Conservation (phyloP, 441 rosid genomes). For the Eutrema salsugineum region DNA sequence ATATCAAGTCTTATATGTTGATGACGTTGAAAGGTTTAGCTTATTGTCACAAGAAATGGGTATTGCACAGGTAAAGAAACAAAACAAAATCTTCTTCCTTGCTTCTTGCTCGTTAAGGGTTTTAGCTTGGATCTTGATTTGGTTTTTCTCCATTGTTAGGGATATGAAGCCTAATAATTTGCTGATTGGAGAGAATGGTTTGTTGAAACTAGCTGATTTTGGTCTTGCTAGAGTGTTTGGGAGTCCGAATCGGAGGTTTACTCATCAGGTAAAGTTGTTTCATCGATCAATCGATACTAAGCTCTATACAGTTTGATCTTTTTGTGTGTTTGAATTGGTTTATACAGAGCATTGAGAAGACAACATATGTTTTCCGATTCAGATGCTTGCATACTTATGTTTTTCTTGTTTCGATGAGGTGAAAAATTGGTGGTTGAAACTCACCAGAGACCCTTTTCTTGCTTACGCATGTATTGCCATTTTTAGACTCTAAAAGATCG, state of each 20-base stretch:
- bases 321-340: background rate
- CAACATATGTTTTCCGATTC: background rate
- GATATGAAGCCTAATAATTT: constrained; percentile 57
- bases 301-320: background rate
- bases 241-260: constrained; percentile 52
- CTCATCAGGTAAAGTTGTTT: constrained; percentile 40
- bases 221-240: constrained; percentile 51
- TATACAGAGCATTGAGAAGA: background rate
- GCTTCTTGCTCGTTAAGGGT: background rate
- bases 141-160: constrained; percentile 21
- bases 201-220: constrained; percentile 48
- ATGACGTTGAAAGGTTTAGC: constrained; percentile 53
- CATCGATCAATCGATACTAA: background rate
- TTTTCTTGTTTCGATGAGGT: background rate
- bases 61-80: constrained; percentile 37
- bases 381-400: background rate
- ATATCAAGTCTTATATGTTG: constrained; percentile 51
- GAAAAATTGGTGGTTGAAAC: background rate
- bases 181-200: constrained; percentile 44
- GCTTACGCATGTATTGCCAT: background rate
- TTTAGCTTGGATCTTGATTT: background rate
- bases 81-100: too few species aligned
- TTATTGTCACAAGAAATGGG: constrained; percentile 56
- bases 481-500: background rate
- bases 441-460: background rate